Evolutionary conservation across 768 basidiomycete species (phyloP).

Genomic region (Macrolepiota dolichaula): DNA sequence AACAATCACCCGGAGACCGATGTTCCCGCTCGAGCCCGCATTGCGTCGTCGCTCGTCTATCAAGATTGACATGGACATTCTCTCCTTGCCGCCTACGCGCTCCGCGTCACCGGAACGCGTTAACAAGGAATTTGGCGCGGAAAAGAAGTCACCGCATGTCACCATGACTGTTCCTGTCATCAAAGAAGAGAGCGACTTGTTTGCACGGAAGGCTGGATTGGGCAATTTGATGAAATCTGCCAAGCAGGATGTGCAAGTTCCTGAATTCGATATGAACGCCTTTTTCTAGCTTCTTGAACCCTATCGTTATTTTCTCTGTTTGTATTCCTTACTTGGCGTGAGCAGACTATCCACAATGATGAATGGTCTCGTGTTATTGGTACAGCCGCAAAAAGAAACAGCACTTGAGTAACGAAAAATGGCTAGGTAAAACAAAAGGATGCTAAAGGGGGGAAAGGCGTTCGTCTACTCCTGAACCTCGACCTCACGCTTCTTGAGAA

Average conservation of each 20-base stretch:
- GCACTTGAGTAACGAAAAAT: background rate
- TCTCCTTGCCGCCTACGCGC: constrained; percentile 56
- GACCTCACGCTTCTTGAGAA: constrained; percentile 84
- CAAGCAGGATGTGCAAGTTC: constrained; percentile 80
- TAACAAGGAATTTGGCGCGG: constrained; percentile 11
- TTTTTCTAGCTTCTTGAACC: constrained; percentile 47
- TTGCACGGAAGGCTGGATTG: constrained; percentile 67
- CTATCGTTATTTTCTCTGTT: constrained; percentile 7
- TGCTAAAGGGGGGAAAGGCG: background rate
- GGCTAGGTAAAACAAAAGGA: background rate
- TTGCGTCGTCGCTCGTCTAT: constrained; percentile 69
- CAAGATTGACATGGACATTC: constrained; percentile 86
- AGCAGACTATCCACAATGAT: background rate
- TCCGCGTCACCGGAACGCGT: constrained; percentile 41
- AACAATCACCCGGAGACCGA: constrained; percentile 35
- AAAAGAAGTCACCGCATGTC: constrained; percentile 13
- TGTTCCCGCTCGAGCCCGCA: constrained; percentile 48
- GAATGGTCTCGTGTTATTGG: constrained; percentile 3
- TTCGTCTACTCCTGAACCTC: constrained; percentile 48
- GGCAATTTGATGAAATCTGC: constrained; percentile 90
- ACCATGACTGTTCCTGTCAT: constrained; percentile 28
- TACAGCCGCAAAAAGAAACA: constrained; percentile 2
- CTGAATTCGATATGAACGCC: constrained; percentile 84
- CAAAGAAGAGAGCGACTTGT: constrained; percentile 54
- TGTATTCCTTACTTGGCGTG: background rate